These are phyloP conservation scores for Cladorrhinum sp. DNA, from an alignment of 2,329 filamentous ascomycete species.

Conservation along the genomic window DNA sequence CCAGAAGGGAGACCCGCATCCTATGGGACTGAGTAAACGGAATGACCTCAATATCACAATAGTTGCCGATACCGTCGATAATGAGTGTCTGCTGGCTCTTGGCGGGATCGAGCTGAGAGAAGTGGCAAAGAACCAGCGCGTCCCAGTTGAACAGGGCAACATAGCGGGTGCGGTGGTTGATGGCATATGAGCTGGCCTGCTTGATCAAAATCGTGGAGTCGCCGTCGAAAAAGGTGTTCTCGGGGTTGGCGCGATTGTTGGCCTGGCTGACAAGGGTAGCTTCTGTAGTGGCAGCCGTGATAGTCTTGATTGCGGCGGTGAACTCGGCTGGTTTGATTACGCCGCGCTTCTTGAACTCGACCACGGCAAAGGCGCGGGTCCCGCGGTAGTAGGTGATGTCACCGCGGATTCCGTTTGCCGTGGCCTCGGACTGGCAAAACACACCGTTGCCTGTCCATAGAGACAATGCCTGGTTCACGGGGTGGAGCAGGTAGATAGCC, in stretches of 20 bases:
- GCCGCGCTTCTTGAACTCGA: conserved; percentile 9
- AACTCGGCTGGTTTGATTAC: background rate
- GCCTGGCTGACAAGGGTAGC: background rate
- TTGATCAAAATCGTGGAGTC: background rate
- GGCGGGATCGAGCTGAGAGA: background rate
- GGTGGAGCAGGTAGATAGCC: background rate
- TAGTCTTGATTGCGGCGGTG: background rate
- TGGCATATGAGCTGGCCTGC: conserved; percentile 2
- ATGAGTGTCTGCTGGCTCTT: background rate
- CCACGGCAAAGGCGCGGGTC: conserved; percentile 2
- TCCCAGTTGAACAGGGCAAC: conserved; percentile 5
- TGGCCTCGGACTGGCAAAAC: background rate
- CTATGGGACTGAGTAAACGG: background rate
- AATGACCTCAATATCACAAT: background rate
- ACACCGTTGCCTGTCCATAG: background rate
- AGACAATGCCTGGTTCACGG: background rate
- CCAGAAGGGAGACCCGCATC: background rate
- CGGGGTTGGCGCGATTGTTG: background rate
- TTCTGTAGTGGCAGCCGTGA: background rate
- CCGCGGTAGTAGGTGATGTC: background rate
- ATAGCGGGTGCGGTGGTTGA: background rate
- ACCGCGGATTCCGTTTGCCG: background rate
- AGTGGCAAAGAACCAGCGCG: background rate
- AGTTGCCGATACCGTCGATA: background rate
- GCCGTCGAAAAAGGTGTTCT: background rate